Evolutionary conservation across 805 yeast genomes (phyloP), one percentile per base, ranked within the genome.

Genomic region (Metschnikowia koreensis): DNA sequence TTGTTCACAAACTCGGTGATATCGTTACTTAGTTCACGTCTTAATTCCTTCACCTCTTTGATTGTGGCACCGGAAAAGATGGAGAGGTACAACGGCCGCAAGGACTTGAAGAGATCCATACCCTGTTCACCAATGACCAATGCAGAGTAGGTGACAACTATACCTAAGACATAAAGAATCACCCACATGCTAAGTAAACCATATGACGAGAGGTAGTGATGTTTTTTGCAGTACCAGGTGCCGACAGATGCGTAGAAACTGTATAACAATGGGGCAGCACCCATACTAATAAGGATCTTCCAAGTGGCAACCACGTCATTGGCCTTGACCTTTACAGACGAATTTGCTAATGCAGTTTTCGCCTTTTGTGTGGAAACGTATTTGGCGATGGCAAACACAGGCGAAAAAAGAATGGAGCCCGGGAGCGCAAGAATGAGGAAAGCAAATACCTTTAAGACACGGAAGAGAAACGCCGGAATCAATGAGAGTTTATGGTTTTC

Each of bases 241-340:
- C 89, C 86, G 13, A 87, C 56, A 3, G 80, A 66, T 0, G 97
- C 90, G 70, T 94, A 94, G 51, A 87, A 74, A 37, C 84, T 81
- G 73, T 93, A 94, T 29, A 94, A 73, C 40, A 89, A 66, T 2
- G 99, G 99, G 0, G 97, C 96, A 48, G 89, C 71, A 6, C 93
- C 96, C 81, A 94, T 80, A 34, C 92, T 84, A 38, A 93, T 90
- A 56, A 94, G 75, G 44, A 94, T 86, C 69, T 94, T 94, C 99
- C 99, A 94, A 1, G 98, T 92, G 1, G 98, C 98, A 53, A 94
- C 81, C 27, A 94, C 97, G 68, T 94, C 99, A 51, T 84, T 86
- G 15, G 96, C 99, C 63, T 84, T 84, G 54, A 94, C 85, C 66
- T 94, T 94, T 22, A 94, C 99, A 0, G 91, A 80, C 0, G 97